These are phyloP conservation scores for Pseudogymnoascus sp. DNA, from an alignment of 2,329 filamentous ascomycete genomes.

Conservation along the genomic window DNA sequence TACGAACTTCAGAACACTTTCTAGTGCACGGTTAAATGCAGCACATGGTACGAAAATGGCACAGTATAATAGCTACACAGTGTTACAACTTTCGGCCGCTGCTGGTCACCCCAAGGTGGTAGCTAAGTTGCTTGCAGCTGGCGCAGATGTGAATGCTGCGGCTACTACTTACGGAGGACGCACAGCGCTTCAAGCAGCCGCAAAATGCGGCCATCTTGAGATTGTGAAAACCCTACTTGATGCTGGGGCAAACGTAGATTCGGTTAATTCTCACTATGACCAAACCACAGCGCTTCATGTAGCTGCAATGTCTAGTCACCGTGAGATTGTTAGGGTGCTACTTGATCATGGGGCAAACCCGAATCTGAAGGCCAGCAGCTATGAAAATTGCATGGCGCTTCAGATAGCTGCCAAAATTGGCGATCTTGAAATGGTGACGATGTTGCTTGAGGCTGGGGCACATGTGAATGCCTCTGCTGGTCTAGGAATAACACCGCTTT, in stretches of 20 bases:
- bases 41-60: background rate
- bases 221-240: conserved; percentile 12
- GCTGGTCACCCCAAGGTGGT: conserved; percentile 24
- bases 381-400: background rate
- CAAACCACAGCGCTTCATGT: conserved; percentile 34
- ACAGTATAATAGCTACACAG: conserved; percentile 28
- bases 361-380: conserved; percentile 24
- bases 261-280: conserved; percentile 13
- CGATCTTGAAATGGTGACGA: conserved; percentile 9
- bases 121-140: conserved; percentile 27
- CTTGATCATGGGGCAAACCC: conserved; percentile 31
- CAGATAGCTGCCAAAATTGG: background rate
- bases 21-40: background rate
- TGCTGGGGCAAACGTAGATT: conserved; percentile 16
- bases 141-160: conserved; percentile 31
- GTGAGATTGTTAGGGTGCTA: conserved; percentile 25
- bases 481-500: no score
- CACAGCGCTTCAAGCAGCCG: conserved; percentile 12
- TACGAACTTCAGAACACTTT: background rate
- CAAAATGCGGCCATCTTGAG: conserved; percentile 3
- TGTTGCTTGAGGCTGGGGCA: conserved; percentile 31
- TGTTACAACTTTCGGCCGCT: conserved; percentile 32
- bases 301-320: conserved; percentile 27
- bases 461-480: conserved; percentile 33
- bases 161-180: conserved; percentile 7